These are phyloP conservation scores for Pythium sukuiense DNA, from an alignment of 352 stramenopile genomes.

Conservation along the genomic window DNA sequence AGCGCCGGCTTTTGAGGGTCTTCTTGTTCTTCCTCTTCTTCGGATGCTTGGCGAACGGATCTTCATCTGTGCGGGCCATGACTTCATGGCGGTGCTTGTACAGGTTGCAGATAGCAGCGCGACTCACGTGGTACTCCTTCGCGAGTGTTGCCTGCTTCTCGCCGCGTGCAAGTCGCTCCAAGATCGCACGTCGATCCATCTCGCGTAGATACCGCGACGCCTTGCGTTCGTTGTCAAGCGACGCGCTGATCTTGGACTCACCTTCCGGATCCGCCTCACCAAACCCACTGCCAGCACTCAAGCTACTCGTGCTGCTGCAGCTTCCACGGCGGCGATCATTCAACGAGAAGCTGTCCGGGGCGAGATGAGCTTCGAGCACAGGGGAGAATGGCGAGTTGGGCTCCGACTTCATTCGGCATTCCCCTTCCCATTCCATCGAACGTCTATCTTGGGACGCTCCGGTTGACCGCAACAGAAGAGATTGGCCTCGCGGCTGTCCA, in stretches of 20 bases:
- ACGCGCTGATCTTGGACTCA: background rate
- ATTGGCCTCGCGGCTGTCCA: background rate
- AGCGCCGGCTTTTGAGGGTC: conserved; percentile 17
- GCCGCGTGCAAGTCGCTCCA: conserved; percentile 39
- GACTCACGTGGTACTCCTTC: conserved; percentile 60
- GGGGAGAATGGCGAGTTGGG: conserved; percentile 6
- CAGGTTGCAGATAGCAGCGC: conserved; percentile 58
- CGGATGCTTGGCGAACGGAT: conserved; percentile 49
- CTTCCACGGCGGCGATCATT: conserved; percentile 5
- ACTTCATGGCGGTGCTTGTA: conserved; percentile 51
- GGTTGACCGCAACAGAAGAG: background rate
- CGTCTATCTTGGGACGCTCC: background rate
- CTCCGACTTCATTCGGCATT: background rate
- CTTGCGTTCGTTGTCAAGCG: conserved; percentile 4
- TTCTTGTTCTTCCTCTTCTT: conserved; percentile 30
- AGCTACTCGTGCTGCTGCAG: conserved; percentile 18
- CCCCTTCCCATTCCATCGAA: background rate
- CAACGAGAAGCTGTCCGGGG: conserved; percentile 3
- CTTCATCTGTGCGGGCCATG: conserved; percentile 36
- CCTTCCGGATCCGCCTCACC: conserved; percentile 10
- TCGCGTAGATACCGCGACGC: conserved; percentile 35
- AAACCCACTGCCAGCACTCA: conserved; percentile 2
- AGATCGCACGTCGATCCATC: conserved; percentile 46
- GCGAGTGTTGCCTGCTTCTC: conserved; percentile 51
- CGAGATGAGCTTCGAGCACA: background rate